A percentile compares a stretch with the other conserved stretches of the same genome.
phyloP scores from a whole-genome alignment of 805 yeast species.

The Lachancea thermotolerans region DNA sequence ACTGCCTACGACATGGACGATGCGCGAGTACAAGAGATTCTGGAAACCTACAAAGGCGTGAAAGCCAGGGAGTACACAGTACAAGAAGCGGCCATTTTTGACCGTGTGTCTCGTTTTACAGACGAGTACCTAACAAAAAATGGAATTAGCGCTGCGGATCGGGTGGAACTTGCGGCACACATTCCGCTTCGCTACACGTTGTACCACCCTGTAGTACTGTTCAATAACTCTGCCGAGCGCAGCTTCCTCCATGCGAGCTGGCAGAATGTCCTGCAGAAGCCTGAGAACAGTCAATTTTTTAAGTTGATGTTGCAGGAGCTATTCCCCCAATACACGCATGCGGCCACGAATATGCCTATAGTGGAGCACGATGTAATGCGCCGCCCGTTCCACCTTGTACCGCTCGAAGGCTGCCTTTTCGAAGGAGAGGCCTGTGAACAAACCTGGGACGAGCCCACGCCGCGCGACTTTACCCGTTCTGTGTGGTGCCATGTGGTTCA shows the following conservation, averaged over 20 bases:
- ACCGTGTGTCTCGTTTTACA: constrained; percentile 9
- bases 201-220: constrained; percentile 61
- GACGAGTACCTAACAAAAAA: constrained; percentile 4
- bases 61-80: constrained; percentile 9
- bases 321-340: constrained; percentile 40
- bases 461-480: constrained; percentile 41
- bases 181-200: constrained; percentile 44
- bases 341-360: constrained; percentile 71
- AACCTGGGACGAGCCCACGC: constrained; percentile 33
- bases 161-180: constrained; percentile 11
- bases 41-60: not conserved
- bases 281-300: constrained; percentile 13
- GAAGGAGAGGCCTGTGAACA: constrained; percentile 36
- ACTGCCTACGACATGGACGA: constrained; percentile 13
- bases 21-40: constrained; percentile 7
- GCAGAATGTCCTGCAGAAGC: constrained; percentile 20
- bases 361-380: constrained; percentile 48
- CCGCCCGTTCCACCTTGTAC: constrained; percentile 53
- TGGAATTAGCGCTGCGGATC: not conserved
- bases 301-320: constrained; percentile 16
- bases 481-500: constrained; percentile 70
- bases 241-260: constrained; percentile 40
- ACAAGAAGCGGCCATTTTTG: not conserved
- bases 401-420: constrained; percentile 58
- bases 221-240: constrained; percentile 38